These are phyloP conservation scores for Aspergillus brunneoviolaceus DNA, from an alignment of 2,329 filamentous ascomycete genomes.

Conservation along the genomic window DNA sequence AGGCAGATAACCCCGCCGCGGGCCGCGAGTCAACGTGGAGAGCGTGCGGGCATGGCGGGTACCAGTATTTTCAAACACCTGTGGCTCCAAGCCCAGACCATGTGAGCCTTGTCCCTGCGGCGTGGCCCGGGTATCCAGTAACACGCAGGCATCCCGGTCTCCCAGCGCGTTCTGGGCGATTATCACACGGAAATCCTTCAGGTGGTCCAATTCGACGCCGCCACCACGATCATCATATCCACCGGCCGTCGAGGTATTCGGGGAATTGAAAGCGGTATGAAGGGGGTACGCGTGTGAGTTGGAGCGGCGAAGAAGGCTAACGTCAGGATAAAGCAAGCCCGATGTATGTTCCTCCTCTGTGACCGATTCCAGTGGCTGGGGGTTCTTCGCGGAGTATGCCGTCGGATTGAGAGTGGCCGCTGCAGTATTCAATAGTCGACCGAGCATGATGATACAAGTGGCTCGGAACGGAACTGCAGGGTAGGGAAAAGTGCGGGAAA, in stretches of 20 bases:
- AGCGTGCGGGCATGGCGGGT: conserved; percentile 38
- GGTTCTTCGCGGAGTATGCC: conserved; percentile 38
- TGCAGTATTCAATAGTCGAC: conserved; percentile 44
- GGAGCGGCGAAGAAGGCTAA: conserved; percentile 43
- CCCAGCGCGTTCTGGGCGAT: conserved; percentile 51
- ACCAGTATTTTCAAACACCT: conserved; percentile 30
- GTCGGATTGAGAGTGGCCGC: conserved; percentile 45
- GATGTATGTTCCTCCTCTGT: conserved; percentile 52
- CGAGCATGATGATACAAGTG: conserved; percentile 37
- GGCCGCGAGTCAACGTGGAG: conserved; percentile 38
- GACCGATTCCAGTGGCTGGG: conserved; percentile 46
- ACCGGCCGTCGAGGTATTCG: conserved; percentile 42
- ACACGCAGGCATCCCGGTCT: conserved; percentile 47
- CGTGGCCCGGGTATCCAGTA: conserved; percentile 44
- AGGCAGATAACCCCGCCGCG: conserved; percentile 33
- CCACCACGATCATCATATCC: conserved; percentile 49
- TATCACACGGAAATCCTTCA: conserved; percentile 48
- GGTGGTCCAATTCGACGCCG: conserved; percentile 46
- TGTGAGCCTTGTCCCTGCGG: conserved; percentile 27
- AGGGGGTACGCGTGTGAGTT: conserved; percentile 43
- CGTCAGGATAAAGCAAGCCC: conserved; percentile 49
- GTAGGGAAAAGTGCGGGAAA: neutral
- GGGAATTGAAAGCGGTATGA: conserved; percentile 44
- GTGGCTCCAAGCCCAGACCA: conserved; percentile 38
- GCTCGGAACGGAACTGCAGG: conserved; percentile 16